phyloP scores from a whole-genome alignment of 2,329 filamentous ascomycete species.

The Samsoniella hepiali region DNA sequence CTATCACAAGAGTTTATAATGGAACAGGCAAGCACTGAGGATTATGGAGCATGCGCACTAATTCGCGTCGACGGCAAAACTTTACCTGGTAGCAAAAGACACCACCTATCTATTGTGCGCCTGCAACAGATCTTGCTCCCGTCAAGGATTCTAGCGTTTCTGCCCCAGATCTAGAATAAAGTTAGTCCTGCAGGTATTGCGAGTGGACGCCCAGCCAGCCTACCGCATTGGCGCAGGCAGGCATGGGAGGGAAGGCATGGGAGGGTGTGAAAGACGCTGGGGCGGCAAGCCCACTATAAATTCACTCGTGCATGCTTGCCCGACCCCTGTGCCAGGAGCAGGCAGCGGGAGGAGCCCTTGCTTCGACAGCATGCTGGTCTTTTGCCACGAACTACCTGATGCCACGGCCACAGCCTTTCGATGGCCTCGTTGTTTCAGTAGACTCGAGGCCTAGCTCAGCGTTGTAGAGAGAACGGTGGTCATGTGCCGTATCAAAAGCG shows the following conservation, averaged over 20 bases:
- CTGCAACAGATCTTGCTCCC: background rate
- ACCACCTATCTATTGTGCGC: background rate
- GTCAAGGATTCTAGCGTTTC: slow-evolving; percentile 14
- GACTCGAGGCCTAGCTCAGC: too few species aligned
- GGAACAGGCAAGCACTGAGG: background rate
- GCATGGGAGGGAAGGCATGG: background rate
- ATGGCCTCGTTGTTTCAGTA: background rate
- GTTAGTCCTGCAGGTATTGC: slow-evolving; percentile 12
- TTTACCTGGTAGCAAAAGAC: background rate
- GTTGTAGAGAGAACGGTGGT: too few species aligned
- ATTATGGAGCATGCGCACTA: background rate
- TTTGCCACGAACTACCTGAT: background rate
- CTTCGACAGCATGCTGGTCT: background rate
- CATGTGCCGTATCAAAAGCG: too few species aligned
- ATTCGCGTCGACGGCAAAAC: background rate
- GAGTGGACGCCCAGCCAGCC: background rate
- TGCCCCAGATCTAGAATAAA: slow-evolving; percentile 17
- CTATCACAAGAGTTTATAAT: background rate
- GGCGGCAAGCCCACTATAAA: background rate
- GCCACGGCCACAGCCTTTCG: background rate
- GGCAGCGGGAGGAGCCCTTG: slow-evolving; percentile 1
- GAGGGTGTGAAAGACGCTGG: background rate
- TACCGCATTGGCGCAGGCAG: background rate
- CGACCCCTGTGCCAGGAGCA: background rate
- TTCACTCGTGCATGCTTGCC: background rate